These are phyloP conservation scores for Populus hybrid DNA, from an alignment of 441 rosid species.

Conservation along the genomic window DNA sequence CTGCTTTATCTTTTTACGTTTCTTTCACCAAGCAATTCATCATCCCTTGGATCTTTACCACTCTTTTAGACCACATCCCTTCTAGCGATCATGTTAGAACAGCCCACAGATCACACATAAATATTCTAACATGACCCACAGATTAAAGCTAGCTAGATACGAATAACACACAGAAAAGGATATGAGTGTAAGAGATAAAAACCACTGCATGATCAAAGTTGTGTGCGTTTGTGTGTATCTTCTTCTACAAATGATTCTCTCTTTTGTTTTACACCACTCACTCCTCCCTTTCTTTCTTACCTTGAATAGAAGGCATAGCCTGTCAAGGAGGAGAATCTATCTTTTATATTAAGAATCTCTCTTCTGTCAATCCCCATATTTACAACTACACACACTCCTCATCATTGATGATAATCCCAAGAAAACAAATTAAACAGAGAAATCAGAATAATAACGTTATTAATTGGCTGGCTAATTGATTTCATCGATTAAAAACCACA, in stretches of 20 bases:
- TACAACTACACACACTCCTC: background rate
- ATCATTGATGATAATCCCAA: background rate
- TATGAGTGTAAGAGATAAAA: background rate
- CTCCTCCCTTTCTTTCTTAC: constrained; percentile 8
- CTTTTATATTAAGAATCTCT: constrained; percentile 4
- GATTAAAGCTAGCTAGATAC: constrained; percentile 10
- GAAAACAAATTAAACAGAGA: background rate
- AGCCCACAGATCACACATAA: constrained; percentile 16
- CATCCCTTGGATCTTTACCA: background rate
- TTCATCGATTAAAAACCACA: too few species aligned
- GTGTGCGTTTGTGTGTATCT: background rate
- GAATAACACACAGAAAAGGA: background rate
- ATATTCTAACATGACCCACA: background rate
- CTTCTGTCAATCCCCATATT: background rate
- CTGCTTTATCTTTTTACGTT: background rate
- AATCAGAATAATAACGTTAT: background rate
- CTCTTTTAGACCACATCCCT: background rate
- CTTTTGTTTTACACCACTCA: constrained; percentile 9
- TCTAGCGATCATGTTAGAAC: background rate
- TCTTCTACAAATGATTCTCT: constrained; percentile 22
- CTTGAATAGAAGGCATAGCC: background rate
- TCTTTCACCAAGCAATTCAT: background rate
- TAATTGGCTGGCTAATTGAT: background rate
- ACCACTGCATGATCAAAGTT: background rate
- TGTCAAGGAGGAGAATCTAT: constrained; percentile 18